Conservation (phyloP, 768 basidiomycete species). For the Coprinopsis strossmayeri region DNA sequence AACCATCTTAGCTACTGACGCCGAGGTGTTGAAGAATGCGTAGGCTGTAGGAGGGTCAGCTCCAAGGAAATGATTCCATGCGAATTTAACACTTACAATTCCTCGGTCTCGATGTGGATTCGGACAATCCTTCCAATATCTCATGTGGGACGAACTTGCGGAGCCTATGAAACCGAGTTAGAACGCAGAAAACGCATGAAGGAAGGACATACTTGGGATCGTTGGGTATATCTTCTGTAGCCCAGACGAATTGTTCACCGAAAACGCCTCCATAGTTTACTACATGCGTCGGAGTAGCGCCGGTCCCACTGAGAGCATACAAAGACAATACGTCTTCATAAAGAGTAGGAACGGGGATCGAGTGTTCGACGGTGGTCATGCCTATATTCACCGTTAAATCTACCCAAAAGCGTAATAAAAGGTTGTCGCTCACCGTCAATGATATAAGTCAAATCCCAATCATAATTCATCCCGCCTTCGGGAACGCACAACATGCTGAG, state of each 20-base stretch:
- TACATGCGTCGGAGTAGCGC: slow-evolving; percentile 66
- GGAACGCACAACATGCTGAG: slow-evolving; percentile 68
- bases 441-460: slow-evolving; percentile 77
- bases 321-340: slow-evolving; percentile 64
- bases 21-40: slow-evolving; percentile 62
- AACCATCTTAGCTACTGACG: slow-evolving; percentile 64
- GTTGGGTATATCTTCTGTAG: slow-evolving; percentile 54
- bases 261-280: slow-evolving; percentile 71
- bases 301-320: slow-evolving; percentile 63
- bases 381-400: slow-evolving; percentile 29
- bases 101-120: slow-evolving; percentile 52
- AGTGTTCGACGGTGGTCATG: slow-evolving; percentile 73
- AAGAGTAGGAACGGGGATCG: slow-evolving; percentile 55
- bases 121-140: slow-evolving; percentile 50
- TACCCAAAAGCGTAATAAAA: background rate
- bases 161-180: slow-evolving; percentile 34
- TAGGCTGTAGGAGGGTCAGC: slow-evolving; percentile 34
- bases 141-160: slow-evolving; percentile 61
- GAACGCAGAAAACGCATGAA: background rate
- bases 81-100: slow-evolving; percentile 38
- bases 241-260: slow-evolving; percentile 70
- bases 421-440: slow-evolving; percentile 48
- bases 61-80: background rate
- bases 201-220: slow-evolving; percentile 51
- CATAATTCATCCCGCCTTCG: slow-evolving; percentile 74